A percentile compares a stretch with the other conserved stretches of the same genome.
Conservation (phyloP, 2,329 filamentous ascomycete species). For the Colletotrichum sp. region DNA sequence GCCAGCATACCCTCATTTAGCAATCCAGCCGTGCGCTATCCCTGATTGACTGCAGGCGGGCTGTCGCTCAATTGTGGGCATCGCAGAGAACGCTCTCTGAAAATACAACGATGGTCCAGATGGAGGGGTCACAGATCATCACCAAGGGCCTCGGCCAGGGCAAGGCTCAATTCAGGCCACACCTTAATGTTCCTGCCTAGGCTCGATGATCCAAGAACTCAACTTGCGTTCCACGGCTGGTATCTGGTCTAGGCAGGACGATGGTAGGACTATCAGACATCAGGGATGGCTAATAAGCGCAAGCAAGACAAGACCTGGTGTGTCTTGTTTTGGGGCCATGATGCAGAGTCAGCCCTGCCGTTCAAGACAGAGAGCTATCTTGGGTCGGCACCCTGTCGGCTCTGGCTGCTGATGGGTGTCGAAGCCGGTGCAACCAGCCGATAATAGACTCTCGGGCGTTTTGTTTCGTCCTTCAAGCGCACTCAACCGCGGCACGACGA, state of each 20-base stretch:
- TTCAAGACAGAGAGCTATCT: constrained; percentile 18
- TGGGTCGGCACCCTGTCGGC: neutral
- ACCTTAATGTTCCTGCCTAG: neutral
- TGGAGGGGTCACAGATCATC: neutral
- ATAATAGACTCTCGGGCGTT: constrained; percentile 17
- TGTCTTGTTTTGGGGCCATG: constrained; percentile 1
- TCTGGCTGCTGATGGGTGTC: neutral
- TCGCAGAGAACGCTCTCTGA: neutral
- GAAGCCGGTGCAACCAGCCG: constrained; percentile 14
- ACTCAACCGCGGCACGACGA: neutral
- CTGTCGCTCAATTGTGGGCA: constrained; percentile 1
- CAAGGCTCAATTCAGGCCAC: neutral
- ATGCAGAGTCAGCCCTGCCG: constrained; percentile 15
- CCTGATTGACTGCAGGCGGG: neutral
- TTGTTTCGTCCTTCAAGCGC: constrained; percentile 9
- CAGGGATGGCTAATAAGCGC: constrained; percentile 1
- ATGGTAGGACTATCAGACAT: neutral
- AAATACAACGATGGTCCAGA: neutral
- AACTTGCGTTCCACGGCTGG: neutral
- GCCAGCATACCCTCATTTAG: constrained; percentile 14
- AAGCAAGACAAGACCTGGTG: neutral
- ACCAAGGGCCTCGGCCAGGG: neutral
- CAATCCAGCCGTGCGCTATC: constrained; percentile 2
- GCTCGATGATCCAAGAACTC: neutral
- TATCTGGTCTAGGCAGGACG: neutral